Evolutionary conservation across 2,329 filamentous ascomycete genomes (phyloP), one percentile per base, ranked within the genome.

Genomic region (Apiospora hydei): DNA sequence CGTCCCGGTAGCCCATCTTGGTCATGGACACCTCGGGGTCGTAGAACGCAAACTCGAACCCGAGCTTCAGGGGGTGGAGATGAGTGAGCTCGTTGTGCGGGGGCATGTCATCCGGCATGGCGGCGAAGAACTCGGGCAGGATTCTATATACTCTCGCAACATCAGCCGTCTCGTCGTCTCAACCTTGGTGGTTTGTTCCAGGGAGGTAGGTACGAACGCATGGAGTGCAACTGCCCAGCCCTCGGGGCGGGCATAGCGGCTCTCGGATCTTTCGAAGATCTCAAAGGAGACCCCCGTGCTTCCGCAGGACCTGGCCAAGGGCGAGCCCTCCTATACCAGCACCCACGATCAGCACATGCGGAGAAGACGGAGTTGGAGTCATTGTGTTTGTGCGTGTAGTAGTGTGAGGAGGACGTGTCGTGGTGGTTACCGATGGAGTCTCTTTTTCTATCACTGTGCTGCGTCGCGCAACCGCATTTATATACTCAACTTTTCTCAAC

Each of bases 1-100:
- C 47, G 3, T 64, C 57, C 57, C 49, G 43, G 14, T 24, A 61
- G 69, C 47, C 72, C 70, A 51, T 51, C 41, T 73, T 72, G 30
- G 69, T 69, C 2, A 74, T 71, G 24, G 30, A 34, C 3, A 21
- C 30, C 11, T 46, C 70, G 18, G 46, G 24, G 11, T 61, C 21
- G 47, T 76, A 76, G 16, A 76, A 21, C 10, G 64, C 26, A 13
- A 76, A 49, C 34, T 76, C 72, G 5, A 71, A 57, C 4, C 71
- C 47, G 8, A 76, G 73, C 8, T 75, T 72, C 61, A 76, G 30
- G 3, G 75, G 75, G 4, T 14, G n/a, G 4, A 76, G 49, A 51
- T 76, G 75, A 53, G 70, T 69, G 21, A 75, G 71, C 47, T 75
- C 71, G 26, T 73, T 73, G 14, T 75, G 61, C 34, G 73, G 16